Conservation (phyloP, 495 filamentous ascomycete genomes). For the Neurospora sp. region DNA sequence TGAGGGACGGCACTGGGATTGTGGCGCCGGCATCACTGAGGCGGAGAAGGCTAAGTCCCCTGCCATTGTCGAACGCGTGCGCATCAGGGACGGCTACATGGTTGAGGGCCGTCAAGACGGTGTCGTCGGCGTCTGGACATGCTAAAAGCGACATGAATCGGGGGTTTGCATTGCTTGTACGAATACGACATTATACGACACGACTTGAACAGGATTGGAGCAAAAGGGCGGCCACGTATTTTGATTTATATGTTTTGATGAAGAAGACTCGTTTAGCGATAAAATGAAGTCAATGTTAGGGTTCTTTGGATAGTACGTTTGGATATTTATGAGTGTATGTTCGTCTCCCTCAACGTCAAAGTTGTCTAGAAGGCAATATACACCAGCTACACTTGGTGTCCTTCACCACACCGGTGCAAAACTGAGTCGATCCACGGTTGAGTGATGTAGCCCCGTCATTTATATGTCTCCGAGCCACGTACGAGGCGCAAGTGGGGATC, state of each 20-base stretch:
- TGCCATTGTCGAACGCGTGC: slow-evolving; percentile 73
- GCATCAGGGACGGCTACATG: slow-evolving; percentile 89
- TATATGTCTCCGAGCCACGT: background rate
- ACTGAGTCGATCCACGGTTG: background rate
- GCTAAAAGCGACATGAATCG: slow-evolving; percentile 33
- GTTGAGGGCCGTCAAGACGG: slow-evolving; percentile 86
- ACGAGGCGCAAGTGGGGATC: background rate
- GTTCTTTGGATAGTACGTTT: background rate
- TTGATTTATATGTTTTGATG: background rate
- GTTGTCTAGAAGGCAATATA: background rate
- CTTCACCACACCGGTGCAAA: background rate
- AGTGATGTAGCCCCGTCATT: background rate
- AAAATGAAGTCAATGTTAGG: background rate
- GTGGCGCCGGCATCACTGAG: slow-evolving; percentile 65
- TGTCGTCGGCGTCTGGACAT: slow-evolving; percentile 85
- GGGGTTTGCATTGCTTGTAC: background rate
- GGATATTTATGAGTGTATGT: background rate
- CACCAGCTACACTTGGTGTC: background rate
- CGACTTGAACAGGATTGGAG: background rate
- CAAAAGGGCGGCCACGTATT: background rate
- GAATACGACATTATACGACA: background rate
- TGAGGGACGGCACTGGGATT: slow-evolving; percentile 94
- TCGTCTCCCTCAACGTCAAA: background rate
- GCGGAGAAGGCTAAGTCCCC: slow-evolving; percentile 51
- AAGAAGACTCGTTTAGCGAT: background rate